phyloP scores from a whole-genome alignment of 345 rosid genomes.

The Hibiscus mutabilis region DNA sequence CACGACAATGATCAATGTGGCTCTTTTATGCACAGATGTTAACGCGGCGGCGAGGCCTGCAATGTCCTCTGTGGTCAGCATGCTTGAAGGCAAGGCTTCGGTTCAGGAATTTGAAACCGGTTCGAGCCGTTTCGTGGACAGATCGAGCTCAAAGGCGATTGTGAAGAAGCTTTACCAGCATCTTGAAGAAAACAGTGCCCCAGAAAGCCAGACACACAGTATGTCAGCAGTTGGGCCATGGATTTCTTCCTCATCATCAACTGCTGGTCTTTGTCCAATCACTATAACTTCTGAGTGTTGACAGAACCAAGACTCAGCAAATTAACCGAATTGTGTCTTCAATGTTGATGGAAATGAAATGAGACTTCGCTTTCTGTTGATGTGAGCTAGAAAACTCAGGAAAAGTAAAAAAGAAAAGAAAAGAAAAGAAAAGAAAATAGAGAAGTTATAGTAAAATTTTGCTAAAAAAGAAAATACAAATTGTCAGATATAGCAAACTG shows the following conservation, averaged over 20 bases:
- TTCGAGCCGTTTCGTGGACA: neutral
- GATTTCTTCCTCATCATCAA: conserved; percentile 21
- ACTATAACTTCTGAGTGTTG: conserved; percentile 15
- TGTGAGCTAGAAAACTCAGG: neutral
- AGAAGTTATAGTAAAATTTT: neutral
- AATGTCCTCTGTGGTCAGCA: conserved; percentile 52
- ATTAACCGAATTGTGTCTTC: neutral
- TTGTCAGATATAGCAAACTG: too few species aligned
- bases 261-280: conserved; percentile 31
- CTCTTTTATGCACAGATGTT: conserved; percentile 36
- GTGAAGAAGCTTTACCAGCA: conserved; percentile 19
- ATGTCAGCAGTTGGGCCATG: conserved; percentile 3
- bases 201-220: conserved; percentile 16
- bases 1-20: conserved; percentile 37
- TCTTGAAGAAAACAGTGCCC: neutral
- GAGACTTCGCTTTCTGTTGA: neutral
- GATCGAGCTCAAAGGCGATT: conserved; percentile 8
- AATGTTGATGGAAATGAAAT: neutral
- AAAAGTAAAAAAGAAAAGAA: too few species aligned
- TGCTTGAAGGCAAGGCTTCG: conserved; percentile 40
- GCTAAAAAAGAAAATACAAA: neutral
- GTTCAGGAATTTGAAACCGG: conserved; percentile 15
- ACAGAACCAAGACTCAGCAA: neutral
- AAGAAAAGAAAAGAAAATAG: too few species aligned
- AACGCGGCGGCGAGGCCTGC: conserved; percentile 37